Percentiles rank a stretch among this genome's conserved stretches.
These are phyloP conservation scores for Annulohypoxylon truncatum DNA, from an alignment of 2,329 filamentous ascomycete species.

Conservation along the genomic window DNA sequence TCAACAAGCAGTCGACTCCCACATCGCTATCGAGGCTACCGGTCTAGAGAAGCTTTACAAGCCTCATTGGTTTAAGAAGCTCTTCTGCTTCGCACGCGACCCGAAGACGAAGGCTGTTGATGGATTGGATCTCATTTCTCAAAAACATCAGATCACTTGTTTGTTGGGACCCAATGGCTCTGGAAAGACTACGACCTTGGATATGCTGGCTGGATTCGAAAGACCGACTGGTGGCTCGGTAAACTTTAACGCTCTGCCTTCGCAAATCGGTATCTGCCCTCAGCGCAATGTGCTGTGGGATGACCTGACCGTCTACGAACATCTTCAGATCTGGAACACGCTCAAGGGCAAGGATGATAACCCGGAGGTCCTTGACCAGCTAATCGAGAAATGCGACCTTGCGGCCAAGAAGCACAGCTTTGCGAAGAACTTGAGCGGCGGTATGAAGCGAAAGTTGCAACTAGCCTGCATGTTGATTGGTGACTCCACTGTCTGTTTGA, in stretches of 20 bases:
- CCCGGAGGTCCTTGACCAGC: slow-evolving; percentile 59
- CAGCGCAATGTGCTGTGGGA: slow-evolving; percentile 84
- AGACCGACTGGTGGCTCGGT: slow-evolving; percentile 70
- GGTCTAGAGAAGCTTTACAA: slow-evolving; percentile 52
- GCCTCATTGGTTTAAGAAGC: slow-evolving; percentile 45
- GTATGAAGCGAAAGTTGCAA: slow-evolving; percentile 81
- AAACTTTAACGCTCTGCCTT: slow-evolving; percentile 62
- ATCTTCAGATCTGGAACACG: slow-evolving; percentile 75
- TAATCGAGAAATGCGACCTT: slow-evolving; percentile 74
- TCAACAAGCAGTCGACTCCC: slow-evolving; percentile 36
- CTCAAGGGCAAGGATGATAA: slow-evolving; percentile 67
- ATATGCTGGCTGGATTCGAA: slow-evolving; percentile 74
- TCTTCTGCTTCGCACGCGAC: slow-evolving; percentile 48
- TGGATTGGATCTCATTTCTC: slow-evolving; percentile 67
- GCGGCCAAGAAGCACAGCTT: slow-evolving; percentile 70
- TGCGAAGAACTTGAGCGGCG: slow-evolving; percentile 75
- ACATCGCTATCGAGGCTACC: slow-evolving; percentile 39
- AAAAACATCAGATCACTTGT: slow-evolving; percentile 71
- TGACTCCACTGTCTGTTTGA: slow-evolving; percentile 76
- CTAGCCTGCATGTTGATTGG: slow-evolving; percentile 84
- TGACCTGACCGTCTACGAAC: slow-evolving; percentile 76
- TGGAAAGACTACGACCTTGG: slow-evolving; percentile 77
- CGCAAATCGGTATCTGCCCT: slow-evolving; percentile 71
- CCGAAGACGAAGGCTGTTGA: slow-evolving; percentile 65
- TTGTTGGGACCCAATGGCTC: slow-evolving; percentile 77